Percentiles rank a stretch among this genome's conserved stretches.
Conservation (phyloP, 257 asterid genomes). For the Nicotiana tabacum region DNA sequence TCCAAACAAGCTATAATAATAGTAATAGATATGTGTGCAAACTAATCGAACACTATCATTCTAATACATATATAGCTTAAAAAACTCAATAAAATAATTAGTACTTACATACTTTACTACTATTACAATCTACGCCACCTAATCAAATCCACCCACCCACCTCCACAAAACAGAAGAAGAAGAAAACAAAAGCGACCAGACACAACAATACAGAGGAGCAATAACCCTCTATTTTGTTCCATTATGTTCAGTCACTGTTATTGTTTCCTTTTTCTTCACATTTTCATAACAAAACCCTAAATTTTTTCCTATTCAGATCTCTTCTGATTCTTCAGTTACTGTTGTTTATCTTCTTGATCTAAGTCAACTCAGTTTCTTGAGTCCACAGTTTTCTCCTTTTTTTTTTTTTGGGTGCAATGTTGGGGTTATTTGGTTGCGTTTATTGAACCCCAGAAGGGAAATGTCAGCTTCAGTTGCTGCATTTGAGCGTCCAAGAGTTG, state of each 20-base stretch:
- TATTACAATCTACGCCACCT: slow-evolving; percentile 7
- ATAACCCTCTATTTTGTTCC: neutral
- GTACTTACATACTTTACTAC: neutral
- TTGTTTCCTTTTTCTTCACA: too few species aligned
- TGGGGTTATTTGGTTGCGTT: neutral
- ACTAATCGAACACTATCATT: too few species aligned
- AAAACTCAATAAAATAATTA: too few species aligned
- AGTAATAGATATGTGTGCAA: too few species aligned
- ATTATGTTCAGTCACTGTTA: neutral
- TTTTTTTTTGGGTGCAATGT: neutral
- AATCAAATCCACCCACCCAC: neutral
- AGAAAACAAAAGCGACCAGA: slow-evolving; percentile 4
- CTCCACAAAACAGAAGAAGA: neutral
- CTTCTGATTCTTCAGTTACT: neutral
- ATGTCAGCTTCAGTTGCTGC: slow-evolving; percentile 84
- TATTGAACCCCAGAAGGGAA: slow-evolving; percentile 12
- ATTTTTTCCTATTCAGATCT: neutral
- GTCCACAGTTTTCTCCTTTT: neutral
- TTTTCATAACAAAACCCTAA: neutral
- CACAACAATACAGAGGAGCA: slow-evolving; percentile 4
- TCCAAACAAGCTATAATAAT: too few species aligned
- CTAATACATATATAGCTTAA: too few species aligned
- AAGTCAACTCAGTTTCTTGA: neutral
- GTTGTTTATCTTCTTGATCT: neutral
- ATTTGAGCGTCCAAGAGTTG: slow-evolving; percentile 88